phyloP scores from a whole-genome alignment of 352 stramenopile species.

The Blastocystis hominis region DNA sequence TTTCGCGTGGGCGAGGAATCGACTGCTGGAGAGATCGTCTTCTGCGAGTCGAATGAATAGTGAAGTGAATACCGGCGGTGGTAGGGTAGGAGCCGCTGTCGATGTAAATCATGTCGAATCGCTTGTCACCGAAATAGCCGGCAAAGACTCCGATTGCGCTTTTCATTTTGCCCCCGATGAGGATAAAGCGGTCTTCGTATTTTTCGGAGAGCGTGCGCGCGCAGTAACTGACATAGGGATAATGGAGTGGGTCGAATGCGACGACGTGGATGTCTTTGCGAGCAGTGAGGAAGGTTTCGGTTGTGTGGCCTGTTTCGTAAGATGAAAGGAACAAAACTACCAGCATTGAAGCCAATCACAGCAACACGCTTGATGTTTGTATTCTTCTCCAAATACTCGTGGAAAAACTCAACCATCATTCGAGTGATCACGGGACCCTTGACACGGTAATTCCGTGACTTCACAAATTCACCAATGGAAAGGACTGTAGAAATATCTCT shows the following conservation, averaged over 20 bases:
- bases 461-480: background rate
- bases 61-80: background rate
- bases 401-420: slow-evolving; percentile 57
- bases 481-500: slow-evolving; percentile 38
- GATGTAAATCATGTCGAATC: slow-evolving; percentile 57
- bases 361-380: slow-evolving; percentile 45
- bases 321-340: background rate
- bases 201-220: background rate
- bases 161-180: slow-evolving; percentile 13
- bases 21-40: slow-evolving; percentile 11
- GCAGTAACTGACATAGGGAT: slow-evolving; percentile 1
- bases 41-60: background rate
- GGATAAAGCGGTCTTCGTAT: slow-evolving; percentile 39
- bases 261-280: slow-evolving; percentile 47
- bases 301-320: slow-evolving; percentile 22
- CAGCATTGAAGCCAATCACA: slow-evolving; percentile 50
- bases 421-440: slow-evolving; percentile 40
- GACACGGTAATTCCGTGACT: background rate
- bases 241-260: slow-evolving; percentile 35
- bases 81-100: slow-evolving; percentile 46
- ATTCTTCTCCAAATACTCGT: slow-evolving; percentile 42
- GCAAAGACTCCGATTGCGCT: slow-evolving; percentile 11
- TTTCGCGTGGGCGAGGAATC: slow-evolving; percentile 36
- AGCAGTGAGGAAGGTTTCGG: slow-evolving; percentile 49
- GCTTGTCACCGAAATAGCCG: slow-evolving; percentile 17